These are phyloP conservation scores for Eragrostis curvula DNA, from an alignment of 176 grass and related monocot genomes.

Conservation along the genomic window DNA sequence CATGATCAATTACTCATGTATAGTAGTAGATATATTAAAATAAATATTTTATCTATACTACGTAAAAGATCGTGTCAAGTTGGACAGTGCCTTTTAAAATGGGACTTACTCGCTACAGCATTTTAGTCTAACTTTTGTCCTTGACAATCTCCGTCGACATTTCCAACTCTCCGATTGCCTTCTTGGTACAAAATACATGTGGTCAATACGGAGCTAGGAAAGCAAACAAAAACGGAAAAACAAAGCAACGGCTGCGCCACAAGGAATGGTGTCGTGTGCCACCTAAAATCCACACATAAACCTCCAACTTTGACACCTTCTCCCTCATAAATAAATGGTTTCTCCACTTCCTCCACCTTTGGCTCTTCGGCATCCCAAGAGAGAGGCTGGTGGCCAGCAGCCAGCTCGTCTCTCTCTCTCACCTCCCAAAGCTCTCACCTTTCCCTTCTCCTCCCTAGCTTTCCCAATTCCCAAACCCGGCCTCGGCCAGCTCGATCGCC, in stretches of 20 bases:
- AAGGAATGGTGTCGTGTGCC: conserved; percentile 10
- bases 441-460: conserved; percentile 30
- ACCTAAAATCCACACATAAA: conserved; percentile 23
- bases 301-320: conserved; percentile 13
- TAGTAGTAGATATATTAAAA: no score
- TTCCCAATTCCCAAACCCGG: conserved; percentile 41
- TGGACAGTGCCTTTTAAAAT: no score
- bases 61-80: no score
- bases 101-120: no score
- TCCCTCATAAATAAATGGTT: conserved; percentile 7
- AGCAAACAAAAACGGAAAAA: not conserved
- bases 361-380: conserved; percentile 13
- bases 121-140: not conserved
- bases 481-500: conserved; percentile 13
- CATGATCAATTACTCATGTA: no score
- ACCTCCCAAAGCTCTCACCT: conserved; percentile 31
- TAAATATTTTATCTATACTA: no score
- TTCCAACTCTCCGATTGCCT: not conserved
- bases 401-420: conserved; percentile 1
- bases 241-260: not conserved
- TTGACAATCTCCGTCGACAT: not conserved
- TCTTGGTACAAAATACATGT: not conserved
- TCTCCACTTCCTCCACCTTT: not conserved
- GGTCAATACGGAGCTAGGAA: not conserved
- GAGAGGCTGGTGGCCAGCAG: not conserved